A percentile compares a stretch with the other conserved stretches of the same genome.
phyloP scores from a whole-genome alignment of 352 stramenopile species.

The Pythium inflatum region DNA sequence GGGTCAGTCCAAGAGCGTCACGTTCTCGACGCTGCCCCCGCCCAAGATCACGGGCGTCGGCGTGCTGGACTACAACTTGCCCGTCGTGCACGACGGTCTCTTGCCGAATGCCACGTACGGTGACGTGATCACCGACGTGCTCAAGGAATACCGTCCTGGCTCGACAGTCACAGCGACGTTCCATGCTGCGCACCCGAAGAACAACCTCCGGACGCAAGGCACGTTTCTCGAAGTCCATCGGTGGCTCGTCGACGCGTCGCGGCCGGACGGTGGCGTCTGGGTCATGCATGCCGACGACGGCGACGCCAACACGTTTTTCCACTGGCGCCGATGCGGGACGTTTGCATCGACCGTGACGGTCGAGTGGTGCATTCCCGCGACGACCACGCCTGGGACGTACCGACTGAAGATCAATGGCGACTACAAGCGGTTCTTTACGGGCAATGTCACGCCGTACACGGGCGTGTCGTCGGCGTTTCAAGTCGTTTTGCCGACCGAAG shows the following conservation, averaged over 20 bases:
- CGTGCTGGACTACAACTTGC: slow-evolving; percentile 74
- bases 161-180: slow-evolving; percentile 66
- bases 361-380: slow-evolving; percentile 66
- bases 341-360: slow-evolving; percentile 73
- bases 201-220: slow-evolving; percentile 73
- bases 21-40: slow-evolving; percentile 38
- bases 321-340: slow-evolving; percentile 70
- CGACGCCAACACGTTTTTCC: slow-evolving; percentile 75
- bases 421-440: slow-evolving; percentile 70
- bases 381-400: slow-evolving; percentile 56
- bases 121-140: slow-evolving; percentile 49
- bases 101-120: slow-evolving; percentile 52
- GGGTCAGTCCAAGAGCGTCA: slow-evolving; percentile 24
- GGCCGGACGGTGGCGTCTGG: slow-evolving; percentile 56
- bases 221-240: slow-evolving; percentile 83
- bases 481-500: slow-evolving; percentile 30
- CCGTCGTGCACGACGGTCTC: slow-evolving; percentile 73
- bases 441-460: slow-evolving; percentile 50
- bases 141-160: slow-evolving; percentile 46
- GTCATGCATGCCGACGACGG: slow-evolving; percentile 75
- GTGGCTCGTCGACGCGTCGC: slow-evolving; percentile 52
- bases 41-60: slow-evolving; percentile 67
- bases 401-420: slow-evolving; percentile 83
- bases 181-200: slow-evolving; percentile 81
- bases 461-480: slow-evolving; percentile 67